These are phyloP conservation scores for Castanea mollissima DNA, from an alignment of 306 rosid genomes.

Conservation along the genomic window DNA sequence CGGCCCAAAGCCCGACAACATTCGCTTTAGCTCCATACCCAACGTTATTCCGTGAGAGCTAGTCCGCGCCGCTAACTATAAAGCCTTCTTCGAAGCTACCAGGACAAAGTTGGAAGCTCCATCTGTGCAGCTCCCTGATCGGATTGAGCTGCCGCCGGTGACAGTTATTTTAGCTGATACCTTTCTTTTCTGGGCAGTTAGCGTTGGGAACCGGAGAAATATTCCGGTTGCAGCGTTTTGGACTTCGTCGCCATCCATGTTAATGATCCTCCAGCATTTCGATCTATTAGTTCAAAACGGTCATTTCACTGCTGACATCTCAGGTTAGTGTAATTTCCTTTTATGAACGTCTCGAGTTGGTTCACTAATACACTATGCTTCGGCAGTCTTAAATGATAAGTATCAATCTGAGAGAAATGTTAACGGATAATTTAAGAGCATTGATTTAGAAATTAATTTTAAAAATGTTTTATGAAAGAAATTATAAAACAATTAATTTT, in stretches of 20 bases:
- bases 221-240: constrained; percentile 45
- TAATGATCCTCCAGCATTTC: constrained; percentile 6
- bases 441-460: too few relatives aligned
- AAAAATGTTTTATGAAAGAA: too few relatives aligned
- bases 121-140: constrained; percentile 14
- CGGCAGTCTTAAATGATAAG: too few relatives aligned
- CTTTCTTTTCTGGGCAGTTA: constrained; percentile 27
- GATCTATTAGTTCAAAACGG: background rate
- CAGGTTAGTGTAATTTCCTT: background rate
- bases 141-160: constrained; percentile 35
- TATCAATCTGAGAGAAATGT: too few relatives aligned
- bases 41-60: constrained; percentile 30
- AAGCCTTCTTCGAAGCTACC: background rate
- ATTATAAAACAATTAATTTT: too few relatives aligned
- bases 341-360: too few relatives aligned
- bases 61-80: constrained; percentile 9
- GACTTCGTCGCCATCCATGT: constrained; percentile 43
- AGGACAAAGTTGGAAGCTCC: constrained; percentile 23
- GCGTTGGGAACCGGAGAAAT: constrained; percentile 32
- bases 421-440: too few relatives aligned
- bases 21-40: constrained; percentile 34
- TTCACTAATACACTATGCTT: too few relatives aligned
- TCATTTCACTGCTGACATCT: background rate
- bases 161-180: constrained; percentile 38
- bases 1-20: constrained; percentile 18